phyloP scores from a whole-genome alignment of 805 yeast genomes.

The Sungouiella thailandica region DNA sequence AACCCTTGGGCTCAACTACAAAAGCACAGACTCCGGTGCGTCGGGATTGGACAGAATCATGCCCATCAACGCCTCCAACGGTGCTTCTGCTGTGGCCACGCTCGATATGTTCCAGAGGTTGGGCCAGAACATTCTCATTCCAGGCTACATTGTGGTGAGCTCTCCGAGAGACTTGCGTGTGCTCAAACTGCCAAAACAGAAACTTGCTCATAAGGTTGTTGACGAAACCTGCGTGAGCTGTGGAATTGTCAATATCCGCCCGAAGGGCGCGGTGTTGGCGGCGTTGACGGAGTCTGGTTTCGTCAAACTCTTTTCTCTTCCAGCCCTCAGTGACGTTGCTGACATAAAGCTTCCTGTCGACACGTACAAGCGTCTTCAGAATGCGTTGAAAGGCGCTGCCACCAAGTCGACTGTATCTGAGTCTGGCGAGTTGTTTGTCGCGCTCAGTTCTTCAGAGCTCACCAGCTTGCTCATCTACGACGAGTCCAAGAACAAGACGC shows the following conservation, averaged over 20 bases:
- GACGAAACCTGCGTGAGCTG: slow-evolving; percentile 40
- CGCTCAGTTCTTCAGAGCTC: slow-evolving; percentile 48
- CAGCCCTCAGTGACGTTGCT: slow-evolving; percentile 58
- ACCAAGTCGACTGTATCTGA: slow-evolving; percentile 31
- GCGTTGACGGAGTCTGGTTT: slow-evolving; percentile 43
- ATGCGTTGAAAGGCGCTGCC: slow-evolving; percentile 18
- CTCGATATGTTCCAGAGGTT: slow-evolving; percentile 53
- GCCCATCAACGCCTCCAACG: slow-evolving; percentile 55
- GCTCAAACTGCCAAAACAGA: slow-evolving; percentile 54
- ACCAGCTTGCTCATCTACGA: slow-evolving; percentile 21
- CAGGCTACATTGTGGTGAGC: slow-evolving; percentile 55
- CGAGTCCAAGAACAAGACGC: slow-evolving; percentile 16
- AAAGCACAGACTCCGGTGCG: slow-evolving; percentile 38
- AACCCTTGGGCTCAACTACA: slow-evolving; percentile 32
- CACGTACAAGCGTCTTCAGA: no score
- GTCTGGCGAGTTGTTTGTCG: slow-evolving; percentile 54
- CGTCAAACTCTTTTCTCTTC: slow-evolving; percentile 48
- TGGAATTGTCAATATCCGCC: slow-evolving; percentile 47
- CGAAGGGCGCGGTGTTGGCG: slow-evolving; percentile 45
- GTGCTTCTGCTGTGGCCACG: slow-evolving; percentile 62
- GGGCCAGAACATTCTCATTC: slow-evolving; percentile 54
- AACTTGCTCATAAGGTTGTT: slow-evolving; percentile 58
- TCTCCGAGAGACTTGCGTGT: slow-evolving; percentile 61
- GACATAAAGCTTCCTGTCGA: slow-evolving; percentile 37
- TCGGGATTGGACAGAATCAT: slow-evolving; percentile 50